Evolutionary conservation across 495 filamentous ascomycete genomes (phyloP).

Genomic region (Lasiosphaeria miniovina): DNA sequence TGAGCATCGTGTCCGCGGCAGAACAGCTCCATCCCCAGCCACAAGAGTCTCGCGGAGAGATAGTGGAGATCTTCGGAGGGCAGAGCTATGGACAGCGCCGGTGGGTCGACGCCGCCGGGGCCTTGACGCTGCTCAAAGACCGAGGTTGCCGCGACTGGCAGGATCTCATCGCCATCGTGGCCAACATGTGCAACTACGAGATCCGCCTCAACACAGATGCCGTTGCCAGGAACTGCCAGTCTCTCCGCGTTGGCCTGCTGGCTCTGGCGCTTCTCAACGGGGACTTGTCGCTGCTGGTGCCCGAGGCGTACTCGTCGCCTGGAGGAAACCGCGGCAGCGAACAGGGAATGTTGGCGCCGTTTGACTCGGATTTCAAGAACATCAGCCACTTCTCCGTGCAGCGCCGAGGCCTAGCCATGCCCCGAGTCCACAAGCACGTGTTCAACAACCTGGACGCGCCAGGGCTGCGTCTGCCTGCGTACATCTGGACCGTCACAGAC

Average conservation of each 20-base stretch:
- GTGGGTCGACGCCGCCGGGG: background rate
- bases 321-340: too few relatives aligned
- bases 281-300: slow-evolving; percentile 1
- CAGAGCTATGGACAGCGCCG: background rate
- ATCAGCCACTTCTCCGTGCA: too few relatives aligned
- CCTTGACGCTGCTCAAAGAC: background rate
- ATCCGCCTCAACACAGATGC: background rate
- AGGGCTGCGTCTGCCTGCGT: too few relatives aligned
- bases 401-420: too few relatives aligned
- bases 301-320: background rate
- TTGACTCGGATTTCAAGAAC: too few relatives aligned
- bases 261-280: slow-evolving; percentile 1
- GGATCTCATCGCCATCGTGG: background rate
- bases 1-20: background rate
- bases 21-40: background rate
- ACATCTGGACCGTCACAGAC: too few relatives aligned
- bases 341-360: too few relatives aligned
- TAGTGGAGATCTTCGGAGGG: background rate
- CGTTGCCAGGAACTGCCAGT: background rate
- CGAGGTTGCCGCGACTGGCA: background rate
- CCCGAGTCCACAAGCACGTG: too few relatives aligned
- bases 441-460: too few relatives aligned
- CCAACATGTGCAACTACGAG: background rate
- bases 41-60: background rate
- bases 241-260: background rate